phyloP scores from a whole-genome alignment of 129 eudicot species.

The Kitagawia praeruptora region DNA sequence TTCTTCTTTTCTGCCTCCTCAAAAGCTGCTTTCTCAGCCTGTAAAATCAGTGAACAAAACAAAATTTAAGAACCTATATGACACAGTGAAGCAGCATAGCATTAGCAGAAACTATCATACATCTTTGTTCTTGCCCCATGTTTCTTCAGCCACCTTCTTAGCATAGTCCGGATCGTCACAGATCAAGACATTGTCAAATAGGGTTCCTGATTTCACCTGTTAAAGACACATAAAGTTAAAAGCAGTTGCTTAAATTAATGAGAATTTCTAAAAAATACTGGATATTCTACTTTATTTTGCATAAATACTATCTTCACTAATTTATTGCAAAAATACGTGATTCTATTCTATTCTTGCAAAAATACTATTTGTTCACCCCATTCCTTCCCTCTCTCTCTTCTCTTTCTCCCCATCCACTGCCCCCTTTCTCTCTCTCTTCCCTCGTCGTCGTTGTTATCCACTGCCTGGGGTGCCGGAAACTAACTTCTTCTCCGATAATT shows the following conservation, averaged over 20 bases:
- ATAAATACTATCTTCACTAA: too few relatives aligned
- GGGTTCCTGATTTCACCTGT: constrained; percentile 96
- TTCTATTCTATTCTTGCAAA: too few relatives aligned
- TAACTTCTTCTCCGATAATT: too few relatives aligned
- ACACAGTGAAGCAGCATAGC: neutral
- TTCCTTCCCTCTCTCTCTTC: too few relatives aligned
- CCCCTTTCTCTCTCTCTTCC: too few relatives aligned
- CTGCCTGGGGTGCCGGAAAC: too few relatives aligned
- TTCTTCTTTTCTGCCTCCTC: constrained; percentile 85
- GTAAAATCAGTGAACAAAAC: constrained; percentile 1
- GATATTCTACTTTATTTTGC: too few relatives aligned
- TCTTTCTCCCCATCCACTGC: too few relatives aligned
- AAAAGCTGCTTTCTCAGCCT: constrained; percentile 93
- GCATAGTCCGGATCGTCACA: constrained; percentile 76
- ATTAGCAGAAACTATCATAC: constrained; percentile 32
- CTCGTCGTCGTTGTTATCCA: too few relatives aligned
- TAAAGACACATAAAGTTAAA: neutral
- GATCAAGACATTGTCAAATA: constrained; percentile 74
- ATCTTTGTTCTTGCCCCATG: constrained; percentile 94
- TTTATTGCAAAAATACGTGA: too few relatives aligned
- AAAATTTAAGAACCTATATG: neutral
- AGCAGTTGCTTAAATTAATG: neutral
- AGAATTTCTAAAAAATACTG: too few relatives aligned
- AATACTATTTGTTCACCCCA: too few relatives aligned
- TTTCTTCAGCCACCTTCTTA: constrained; percentile 67